These are phyloP conservation scores for Daldinia sp. DNA, from an alignment of 2,329 filamentous ascomycete species.

Conservation along the genomic window DNA sequence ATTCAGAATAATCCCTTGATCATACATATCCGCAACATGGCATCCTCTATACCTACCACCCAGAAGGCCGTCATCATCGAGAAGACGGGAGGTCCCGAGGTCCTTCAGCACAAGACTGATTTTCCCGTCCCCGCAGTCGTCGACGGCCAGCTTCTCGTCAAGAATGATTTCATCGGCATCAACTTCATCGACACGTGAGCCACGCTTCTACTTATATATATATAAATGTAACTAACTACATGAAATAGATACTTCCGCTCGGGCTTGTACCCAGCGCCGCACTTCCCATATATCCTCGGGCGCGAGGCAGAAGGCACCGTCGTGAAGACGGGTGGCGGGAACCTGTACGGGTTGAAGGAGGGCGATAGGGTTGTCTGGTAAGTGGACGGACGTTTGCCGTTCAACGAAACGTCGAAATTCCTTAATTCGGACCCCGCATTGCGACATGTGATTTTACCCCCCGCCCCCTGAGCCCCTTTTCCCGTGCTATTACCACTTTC, in stretches of 20 bases:
- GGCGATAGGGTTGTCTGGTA: conserved; percentile 78
- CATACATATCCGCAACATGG: conserved; percentile 42
- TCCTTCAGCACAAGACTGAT: conserved; percentile 77
- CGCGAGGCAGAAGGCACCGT: conserved; percentile 82
- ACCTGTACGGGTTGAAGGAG: conserved; percentile 66
- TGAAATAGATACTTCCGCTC: conserved; percentile 80
- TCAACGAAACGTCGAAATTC: not conserved
- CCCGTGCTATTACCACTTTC: not conserved
- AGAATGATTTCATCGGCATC: conserved; percentile 82
- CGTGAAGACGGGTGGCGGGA: conserved; percentile 68
- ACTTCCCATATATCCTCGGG: conserved; percentile 80
- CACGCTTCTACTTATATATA: conserved; percentile 4
- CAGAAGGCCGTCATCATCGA: conserved; percentile 82
- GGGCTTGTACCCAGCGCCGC: conserved; percentile 78
- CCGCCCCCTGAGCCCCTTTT: conserved; percentile 1
- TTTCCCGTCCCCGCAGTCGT: conserved; percentile 76
- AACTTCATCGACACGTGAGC: conserved; percentile 87
- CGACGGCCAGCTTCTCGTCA: conserved; percentile 81
- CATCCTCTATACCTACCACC: conserved; percentile 66
- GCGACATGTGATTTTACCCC: conserved; percentile 1
- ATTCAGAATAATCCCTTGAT: conserved; percentile 20
- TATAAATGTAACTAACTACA: not conserved
- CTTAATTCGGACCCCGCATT: conserved; percentile 1
- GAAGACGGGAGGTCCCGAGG: conserved; percentile 78
- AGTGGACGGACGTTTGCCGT: not conserved